phyloP scores from a whole-genome alignment of 1,284 basidiomycete species.

The Ustilago vetiveriae region DNA sequence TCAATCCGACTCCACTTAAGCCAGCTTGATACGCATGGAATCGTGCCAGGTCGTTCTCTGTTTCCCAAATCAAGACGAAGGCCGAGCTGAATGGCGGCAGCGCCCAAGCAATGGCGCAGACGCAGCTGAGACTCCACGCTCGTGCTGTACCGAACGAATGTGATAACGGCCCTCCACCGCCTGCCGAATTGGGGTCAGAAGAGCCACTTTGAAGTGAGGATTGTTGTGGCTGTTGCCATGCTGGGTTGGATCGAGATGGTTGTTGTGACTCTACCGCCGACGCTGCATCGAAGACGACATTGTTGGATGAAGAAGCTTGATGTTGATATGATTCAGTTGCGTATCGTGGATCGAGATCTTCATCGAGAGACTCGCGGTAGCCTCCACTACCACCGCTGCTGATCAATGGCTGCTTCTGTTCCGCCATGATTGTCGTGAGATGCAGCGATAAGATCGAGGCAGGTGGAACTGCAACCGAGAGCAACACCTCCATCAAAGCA shows the following conservation, averaged over 20 bases:
- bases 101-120: slow-evolving; percentile 55
- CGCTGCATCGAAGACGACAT: slow-evolving; percentile 46
- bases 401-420: slow-evolving; percentile 39
- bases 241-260: slow-evolving; percentile 2
- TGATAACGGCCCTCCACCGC: slow-evolving; percentile 8
- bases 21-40: slow-evolving; percentile 63
- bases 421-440: slow-evolving; percentile 26
- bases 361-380: slow-evolving; percentile 44
- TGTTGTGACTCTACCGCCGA: slow-evolving; percentile 38
- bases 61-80: slow-evolving; percentile 56
- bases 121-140: slow-evolving; percentile 48
- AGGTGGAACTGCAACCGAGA: too few species aligned
- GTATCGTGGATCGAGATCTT: slow-evolving; percentile 54
- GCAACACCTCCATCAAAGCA: too few species aligned
- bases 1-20: slow-evolving; percentile 43
- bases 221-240: slow-evolving; percentile 17
- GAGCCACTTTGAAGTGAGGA: slow-evolving; percentile 3
- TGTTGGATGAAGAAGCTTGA: slow-evolving; percentile 21
- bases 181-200: not conserved
- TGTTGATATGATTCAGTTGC: slow-evolving; percentile 57
- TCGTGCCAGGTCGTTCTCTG: slow-evolving; percentile 57
- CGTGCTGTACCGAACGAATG: slow-evolving; percentile 41
- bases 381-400: slow-evolving; percentile 4
- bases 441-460: too few species aligned
- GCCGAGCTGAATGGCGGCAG: slow-evolving; percentile 57